phyloP scores from a whole-genome alignment of 2,329 filamentous ascomycete species.

The Alternaria sp. region DNA sequence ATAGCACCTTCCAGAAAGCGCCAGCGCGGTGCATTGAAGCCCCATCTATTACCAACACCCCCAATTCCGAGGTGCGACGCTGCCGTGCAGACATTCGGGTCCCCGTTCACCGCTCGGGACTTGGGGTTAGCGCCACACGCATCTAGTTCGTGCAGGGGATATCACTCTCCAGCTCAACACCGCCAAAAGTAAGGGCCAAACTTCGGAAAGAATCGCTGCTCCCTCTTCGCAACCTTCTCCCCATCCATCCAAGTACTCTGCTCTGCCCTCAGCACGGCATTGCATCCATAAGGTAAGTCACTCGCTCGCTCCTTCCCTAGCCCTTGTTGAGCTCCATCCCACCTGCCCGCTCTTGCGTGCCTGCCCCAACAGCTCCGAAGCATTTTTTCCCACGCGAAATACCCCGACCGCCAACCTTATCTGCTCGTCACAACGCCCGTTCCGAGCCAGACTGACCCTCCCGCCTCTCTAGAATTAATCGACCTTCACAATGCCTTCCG shows the following conservation, averaged over 20 bases:
- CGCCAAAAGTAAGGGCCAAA: slow-evolving; percentile 33
- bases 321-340: slow-evolving; percentile 15
- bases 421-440: slow-evolving; percentile 6
- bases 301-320: slow-evolving; percentile 13
- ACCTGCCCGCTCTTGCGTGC: slow-evolving; percentile 20
- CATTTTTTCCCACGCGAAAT: slow-evolving; percentile 28
- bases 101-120: slow-evolving; percentile 43
- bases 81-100: slow-evolving; percentile 28
- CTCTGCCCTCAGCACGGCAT: slow-evolving; percentile 25
- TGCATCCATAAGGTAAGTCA: slow-evolving; percentile 37
- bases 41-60: background rate
- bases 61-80: slow-evolving; percentile 10
- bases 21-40: background rate
- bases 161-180: slow-evolving; percentile 37
- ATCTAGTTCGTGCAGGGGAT: slow-evolving; percentile 33
- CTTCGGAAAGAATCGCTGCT: slow-evolving; percentile 35
- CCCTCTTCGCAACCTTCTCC: slow-evolving; percentile 35
- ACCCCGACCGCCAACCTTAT: slow-evolving; percentile 35
- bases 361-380: slow-evolving; percentile 23
- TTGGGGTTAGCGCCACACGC: slow-evolving; percentile 29
- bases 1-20: background rate
- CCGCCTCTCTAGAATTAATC: slow-evolving; percentile 11
- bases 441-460: slow-evolving; percentile 22
- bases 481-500: slow-evolving; percentile 53
- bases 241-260: slow-evolving; percentile 32